phyloP scores from a whole-genome alignment of 495 filamentous ascomycete genomes.

The Podospora anserina region DNA sequence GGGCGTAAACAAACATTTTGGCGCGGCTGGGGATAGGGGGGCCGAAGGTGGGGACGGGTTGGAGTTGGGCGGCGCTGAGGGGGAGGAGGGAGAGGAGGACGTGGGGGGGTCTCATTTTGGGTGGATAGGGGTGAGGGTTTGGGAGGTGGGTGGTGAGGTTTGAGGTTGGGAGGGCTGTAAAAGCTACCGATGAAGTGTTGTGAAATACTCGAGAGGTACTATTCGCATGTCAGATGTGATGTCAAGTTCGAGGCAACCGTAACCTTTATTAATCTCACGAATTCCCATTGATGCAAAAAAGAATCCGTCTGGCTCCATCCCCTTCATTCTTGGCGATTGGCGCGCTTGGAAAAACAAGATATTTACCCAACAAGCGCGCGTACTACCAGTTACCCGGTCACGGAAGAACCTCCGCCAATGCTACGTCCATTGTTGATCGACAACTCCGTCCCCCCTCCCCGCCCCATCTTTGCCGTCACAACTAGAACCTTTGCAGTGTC shows the following conservation, averaged over 20 bases:
- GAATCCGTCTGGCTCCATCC: background rate
- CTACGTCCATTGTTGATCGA: background rate
- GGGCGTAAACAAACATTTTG: constrained; percentile 42
- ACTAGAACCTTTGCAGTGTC: background rate
- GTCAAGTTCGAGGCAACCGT: background rate
- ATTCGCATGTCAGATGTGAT: background rate
- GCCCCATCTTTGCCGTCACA: background rate
- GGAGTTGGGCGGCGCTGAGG: constrained; percentile 29
- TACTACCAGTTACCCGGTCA: background rate
- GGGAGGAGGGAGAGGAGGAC: constrained; percentile 25
- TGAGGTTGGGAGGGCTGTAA: background rate
- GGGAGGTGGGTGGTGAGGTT: background rate
- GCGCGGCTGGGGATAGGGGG: constrained; percentile 34
- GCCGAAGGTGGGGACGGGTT: constrained; percentile 40
- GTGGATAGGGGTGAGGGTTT: background rate
- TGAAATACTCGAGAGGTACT: background rate
- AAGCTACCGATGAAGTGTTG: background rate
- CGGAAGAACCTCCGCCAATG: background rate
- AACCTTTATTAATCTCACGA: background rate
- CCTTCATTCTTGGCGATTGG: background rate
- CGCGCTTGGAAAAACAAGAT: background rate
- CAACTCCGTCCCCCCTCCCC: background rate
- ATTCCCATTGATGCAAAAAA: background rate
- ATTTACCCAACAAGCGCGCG: background rate
- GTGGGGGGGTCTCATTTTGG: constrained; percentile 30